phyloP scores from a whole-genome alignment of 2,329 filamentous ascomycete species.

The Penicillium polonicum region DNA sequence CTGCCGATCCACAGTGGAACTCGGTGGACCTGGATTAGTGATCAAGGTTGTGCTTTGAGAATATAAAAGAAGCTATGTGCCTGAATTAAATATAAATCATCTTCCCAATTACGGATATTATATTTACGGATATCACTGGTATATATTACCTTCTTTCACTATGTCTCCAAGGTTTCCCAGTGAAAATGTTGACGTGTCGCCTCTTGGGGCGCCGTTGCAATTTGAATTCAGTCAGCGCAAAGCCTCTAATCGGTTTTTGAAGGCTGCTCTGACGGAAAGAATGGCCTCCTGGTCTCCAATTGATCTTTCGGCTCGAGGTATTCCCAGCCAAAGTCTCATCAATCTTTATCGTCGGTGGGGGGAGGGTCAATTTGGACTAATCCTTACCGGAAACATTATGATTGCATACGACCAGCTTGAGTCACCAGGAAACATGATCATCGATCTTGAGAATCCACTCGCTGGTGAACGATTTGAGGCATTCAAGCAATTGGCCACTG shows the following conservation, averaged over 20 bases:
- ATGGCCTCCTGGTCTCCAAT: conserved; percentile 61
- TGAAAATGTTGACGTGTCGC: conserved; percentile 31
- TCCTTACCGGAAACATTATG: conserved; percentile 29
- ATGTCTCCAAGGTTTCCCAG: conserved; percentile 2
- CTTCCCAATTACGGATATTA: no score
- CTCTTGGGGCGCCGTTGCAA: conserved; percentile 49
- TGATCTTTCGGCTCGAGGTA: conserved; percentile 52
- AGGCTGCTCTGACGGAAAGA: conserved; percentile 66
- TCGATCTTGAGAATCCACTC: conserved; percentile 25
- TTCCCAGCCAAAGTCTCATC: conserved; percentile 54
- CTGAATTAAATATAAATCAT: not conserved
- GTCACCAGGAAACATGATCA: conserved; percentile 28
- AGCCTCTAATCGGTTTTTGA: conserved; percentile 65
- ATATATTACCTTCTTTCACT: not conserved
- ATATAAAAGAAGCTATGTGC: not conserved
- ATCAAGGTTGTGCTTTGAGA: not conserved
- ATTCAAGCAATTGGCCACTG: conserved; percentile 22
- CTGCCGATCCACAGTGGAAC: not conserved
- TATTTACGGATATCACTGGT: no score
- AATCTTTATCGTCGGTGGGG: conserved; percentile 50
- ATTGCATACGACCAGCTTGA: conserved; percentile 29
- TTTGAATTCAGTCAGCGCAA: conserved; percentile 55
- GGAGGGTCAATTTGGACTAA: conserved; percentile 18
- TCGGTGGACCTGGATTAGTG: not conserved
- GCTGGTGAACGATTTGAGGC: conserved; percentile 19